Conservation (phyloP, 352 stramenopile genomes). For the Phytopythium mirpurense region DNA sequence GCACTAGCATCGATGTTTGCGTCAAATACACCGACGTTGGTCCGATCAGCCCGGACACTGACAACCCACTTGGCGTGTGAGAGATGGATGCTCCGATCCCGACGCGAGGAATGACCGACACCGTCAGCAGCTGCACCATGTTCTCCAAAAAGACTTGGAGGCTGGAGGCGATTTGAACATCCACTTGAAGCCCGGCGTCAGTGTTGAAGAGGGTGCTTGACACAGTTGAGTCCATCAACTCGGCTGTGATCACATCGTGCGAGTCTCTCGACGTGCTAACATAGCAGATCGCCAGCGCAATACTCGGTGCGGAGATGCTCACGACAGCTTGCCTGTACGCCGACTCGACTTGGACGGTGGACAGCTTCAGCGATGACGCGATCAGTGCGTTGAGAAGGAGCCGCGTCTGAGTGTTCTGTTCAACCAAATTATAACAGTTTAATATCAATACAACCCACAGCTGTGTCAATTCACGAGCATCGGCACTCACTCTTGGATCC, state of each 20-base stretch:
- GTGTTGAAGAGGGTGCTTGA: slow-evolving; percentile 23
- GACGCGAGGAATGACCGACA: slow-evolving; percentile 55
- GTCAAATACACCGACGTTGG: slow-evolving; percentile 55
- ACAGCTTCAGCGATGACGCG: slow-evolving; percentile 58
- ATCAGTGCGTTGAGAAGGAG: slow-evolving; percentile 65
- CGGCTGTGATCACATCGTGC: slow-evolving; percentile 54
- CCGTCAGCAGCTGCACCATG: slow-evolving; percentile 61
- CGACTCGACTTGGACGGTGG: slow-evolving; percentile 29
- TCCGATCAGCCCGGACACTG: slow-evolving; percentile 46
- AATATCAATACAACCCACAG: slow-evolving; percentile 8
- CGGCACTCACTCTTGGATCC: slow-evolving; percentile 36
- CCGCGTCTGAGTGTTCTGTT: slow-evolving; percentile 59
- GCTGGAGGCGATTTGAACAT: slow-evolving; percentile 30
- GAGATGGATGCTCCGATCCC: slow-evolving; percentile 38
- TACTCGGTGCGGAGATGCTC: slow-evolving; percentile 28
- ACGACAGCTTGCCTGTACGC: slow-evolving; percentile 35
- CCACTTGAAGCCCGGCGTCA: slow-evolving; percentile 14
- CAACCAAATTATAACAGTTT: too few species aligned
- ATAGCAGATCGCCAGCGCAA: slow-evolving; percentile 33
- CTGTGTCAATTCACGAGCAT: background rate
- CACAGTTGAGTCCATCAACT: slow-evolving; percentile 38
- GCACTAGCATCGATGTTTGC: slow-evolving; percentile 61
- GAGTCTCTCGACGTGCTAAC: slow-evolving; percentile 32
- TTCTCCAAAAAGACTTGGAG: slow-evolving; percentile 68
- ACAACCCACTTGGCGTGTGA: slow-evolving; percentile 19